phyloP scores from a whole-genome alignment of 352 stramenopile genomes.

The Globisporangium nodosum region DNA sequence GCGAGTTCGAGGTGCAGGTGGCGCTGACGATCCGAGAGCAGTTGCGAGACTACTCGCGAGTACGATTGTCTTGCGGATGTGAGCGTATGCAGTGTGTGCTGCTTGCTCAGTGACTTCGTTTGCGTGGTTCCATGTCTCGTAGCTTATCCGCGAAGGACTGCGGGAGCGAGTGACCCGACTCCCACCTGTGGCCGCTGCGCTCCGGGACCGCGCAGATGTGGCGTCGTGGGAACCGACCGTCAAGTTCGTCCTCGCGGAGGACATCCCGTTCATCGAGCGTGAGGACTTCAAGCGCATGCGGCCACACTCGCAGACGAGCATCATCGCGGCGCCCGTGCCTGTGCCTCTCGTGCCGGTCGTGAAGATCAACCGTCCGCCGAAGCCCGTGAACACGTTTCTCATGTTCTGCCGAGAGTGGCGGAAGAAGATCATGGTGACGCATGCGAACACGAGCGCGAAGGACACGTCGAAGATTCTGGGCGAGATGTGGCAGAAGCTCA shows the following conservation, averaged over 20 bases:
- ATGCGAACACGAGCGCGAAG: constrained; percentile 68
- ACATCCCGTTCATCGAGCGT: constrained; percentile 64
- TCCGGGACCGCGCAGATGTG: constrained; percentile 62
- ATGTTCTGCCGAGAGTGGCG: constrained; percentile 81
- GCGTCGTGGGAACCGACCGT: constrained; percentile 60
- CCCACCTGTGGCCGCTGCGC: constrained; percentile 41
- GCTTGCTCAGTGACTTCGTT: not conserved
- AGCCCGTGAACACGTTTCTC: constrained; percentile 82
- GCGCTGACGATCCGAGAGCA: constrained; percentile 77
- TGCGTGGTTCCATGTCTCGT: not conserved
- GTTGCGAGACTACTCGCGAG: constrained; percentile 65
- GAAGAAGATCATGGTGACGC: constrained; percentile 77
- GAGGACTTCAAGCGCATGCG: constrained; percentile 82
- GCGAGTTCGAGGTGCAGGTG: constrained; percentile 75
- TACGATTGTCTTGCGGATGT: constrained; percentile 14
- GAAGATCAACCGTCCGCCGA: constrained; percentile 68
- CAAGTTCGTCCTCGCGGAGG: constrained; percentile 70
- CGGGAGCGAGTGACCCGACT: constrained; percentile 55
- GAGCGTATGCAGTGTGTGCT: not conserved
- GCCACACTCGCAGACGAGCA: constrained; percentile 45
- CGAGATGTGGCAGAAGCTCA: constrained; percentile 84
- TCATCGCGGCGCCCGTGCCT: constrained; percentile 23
- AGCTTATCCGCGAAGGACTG: constrained; percentile 71
- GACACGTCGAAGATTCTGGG: constrained; percentile 79
- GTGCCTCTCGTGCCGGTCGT: constrained; percentile 14